Evolutionary conservation across 2,329 filamentous ascomycete genomes (phyloP).

Genomic region (Colletotrichum sp.): DNA sequence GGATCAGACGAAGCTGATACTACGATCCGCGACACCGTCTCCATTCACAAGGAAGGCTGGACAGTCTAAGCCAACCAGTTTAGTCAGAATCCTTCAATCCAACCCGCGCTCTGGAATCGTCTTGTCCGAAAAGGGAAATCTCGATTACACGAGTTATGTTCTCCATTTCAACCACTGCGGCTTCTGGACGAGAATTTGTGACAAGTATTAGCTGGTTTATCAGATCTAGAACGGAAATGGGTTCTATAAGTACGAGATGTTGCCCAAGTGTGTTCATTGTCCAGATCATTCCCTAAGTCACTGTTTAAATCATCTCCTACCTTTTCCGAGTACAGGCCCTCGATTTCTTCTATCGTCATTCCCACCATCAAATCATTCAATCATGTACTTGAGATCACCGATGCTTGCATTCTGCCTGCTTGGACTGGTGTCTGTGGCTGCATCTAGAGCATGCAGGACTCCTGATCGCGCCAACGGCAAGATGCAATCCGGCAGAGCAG

Average conservation of each 20-base stretch:
- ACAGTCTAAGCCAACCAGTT: neutral
- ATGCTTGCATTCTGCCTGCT: neutral
- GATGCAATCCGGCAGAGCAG: slow-evolving; percentile 31
- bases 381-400: neutral
- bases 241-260: neutral
- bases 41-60: neutral
- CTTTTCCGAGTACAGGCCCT: neutral
- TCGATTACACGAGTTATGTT: slow-evolving; percentile 1
- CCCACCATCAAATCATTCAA: neutral
- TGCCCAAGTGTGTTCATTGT: neutral
- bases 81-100: neutral
- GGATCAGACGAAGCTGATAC: neutral
- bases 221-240: neutral
- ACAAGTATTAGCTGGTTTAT: neutral
- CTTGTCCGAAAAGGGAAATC: neutral
- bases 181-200: neutral
- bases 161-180: neutral
- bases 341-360: neutral
- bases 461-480: neutral
- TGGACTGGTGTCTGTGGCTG: neutral
- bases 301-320: neutral
- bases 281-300: neutral
- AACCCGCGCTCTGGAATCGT: neutral
- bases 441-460: neutral
- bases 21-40: neutral